A percentile compares a stretch with the other conserved stretches of the same genome.
Conservation (phyloP, 2,329 filamentous ascomycete species). For the Fusarium sp. region DNA sequence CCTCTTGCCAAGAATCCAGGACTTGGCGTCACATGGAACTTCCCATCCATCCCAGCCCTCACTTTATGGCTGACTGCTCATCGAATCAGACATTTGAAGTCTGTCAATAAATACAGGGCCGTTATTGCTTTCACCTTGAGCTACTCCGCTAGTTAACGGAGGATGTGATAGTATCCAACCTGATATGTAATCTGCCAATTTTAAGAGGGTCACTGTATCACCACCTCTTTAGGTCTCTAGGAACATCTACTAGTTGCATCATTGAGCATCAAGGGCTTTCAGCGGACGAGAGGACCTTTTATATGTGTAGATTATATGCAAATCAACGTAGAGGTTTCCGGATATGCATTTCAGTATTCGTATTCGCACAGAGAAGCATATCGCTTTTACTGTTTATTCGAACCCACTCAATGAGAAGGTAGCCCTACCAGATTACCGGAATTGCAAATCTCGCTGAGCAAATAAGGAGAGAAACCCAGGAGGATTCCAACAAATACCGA, state of each 20-base stretch:
- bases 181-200: neutral
- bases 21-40: slow-evolving; percentile 13
- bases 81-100: neutral
- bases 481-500: slow-evolving; percentile 42
- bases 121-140: neutral
- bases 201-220: neutral
- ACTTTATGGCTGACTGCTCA: neutral
- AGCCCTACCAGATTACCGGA: slow-evolving; percentile 17
- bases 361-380: slow-evolving; percentile 20
- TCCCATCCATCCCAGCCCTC: neutral
- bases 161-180: neutral
- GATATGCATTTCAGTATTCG: slow-evolving; percentile 24
- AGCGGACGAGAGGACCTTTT: too few species aligned
- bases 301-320: too few species aligned
- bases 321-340: too few species aligned
- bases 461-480: slow-evolving; percentile 4
- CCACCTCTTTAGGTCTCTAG: too few species aligned
- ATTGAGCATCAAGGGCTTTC: too few species aligned
- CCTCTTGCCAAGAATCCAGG: slow-evolving; percentile 27
- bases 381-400: neutral
- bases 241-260: too few species aligned
- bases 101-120: neutral
- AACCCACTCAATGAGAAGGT: neutral
- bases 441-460: neutral
- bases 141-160: neutral